Percentiles rank a stretch among this genome's conserved stretches.
Evolutionary conservation across 257 asterid genomes (phyloP).

Genomic region (Leonotis leonurus): DNA sequence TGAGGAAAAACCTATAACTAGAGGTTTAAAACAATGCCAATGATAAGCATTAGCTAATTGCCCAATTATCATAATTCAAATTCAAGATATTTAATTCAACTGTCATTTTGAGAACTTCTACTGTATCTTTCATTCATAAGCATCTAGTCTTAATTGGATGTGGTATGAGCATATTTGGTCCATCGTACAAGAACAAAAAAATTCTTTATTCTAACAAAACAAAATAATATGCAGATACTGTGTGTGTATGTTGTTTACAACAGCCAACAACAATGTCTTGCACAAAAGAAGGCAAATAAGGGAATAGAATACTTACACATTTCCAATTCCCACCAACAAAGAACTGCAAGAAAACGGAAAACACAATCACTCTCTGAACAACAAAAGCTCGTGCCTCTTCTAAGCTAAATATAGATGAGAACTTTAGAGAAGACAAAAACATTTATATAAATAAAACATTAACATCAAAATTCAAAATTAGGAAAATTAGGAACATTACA

Average conservation of each 20-base stretch:
- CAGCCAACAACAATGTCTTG: background rate
- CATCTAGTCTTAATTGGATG: background rate
- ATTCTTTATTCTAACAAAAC: too few relatives aligned
- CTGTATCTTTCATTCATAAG: background rate
- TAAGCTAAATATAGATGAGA: background rate
- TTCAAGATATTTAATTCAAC: background rate
- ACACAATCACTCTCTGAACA: conserved; percentile 13
- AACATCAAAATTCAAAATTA: too few relatives aligned
- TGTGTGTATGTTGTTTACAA: background rate
- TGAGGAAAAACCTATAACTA: background rate
- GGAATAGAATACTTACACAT: conserved; percentile 65
- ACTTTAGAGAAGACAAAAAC: background rate
- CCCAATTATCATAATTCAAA: background rate
- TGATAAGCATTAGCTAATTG: background rate
- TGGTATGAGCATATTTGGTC: background rate
- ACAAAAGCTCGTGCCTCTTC: background rate
- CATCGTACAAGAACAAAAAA: too few relatives aligned
- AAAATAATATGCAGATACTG: too few relatives aligned
- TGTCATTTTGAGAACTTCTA: background rate
- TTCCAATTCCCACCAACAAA: conserved; percentile 99
- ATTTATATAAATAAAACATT: too few relatives aligned
- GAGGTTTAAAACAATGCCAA: background rate
- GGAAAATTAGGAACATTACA: too few relatives aligned
- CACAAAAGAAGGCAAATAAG: background rate
- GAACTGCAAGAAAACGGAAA: conserved; percentile 61